These are phyloP conservation scores for Cladophialophora exuberans DNA, from an alignment of 2,329 filamentous ascomycete species.

Conservation along the genomic window DNA sequence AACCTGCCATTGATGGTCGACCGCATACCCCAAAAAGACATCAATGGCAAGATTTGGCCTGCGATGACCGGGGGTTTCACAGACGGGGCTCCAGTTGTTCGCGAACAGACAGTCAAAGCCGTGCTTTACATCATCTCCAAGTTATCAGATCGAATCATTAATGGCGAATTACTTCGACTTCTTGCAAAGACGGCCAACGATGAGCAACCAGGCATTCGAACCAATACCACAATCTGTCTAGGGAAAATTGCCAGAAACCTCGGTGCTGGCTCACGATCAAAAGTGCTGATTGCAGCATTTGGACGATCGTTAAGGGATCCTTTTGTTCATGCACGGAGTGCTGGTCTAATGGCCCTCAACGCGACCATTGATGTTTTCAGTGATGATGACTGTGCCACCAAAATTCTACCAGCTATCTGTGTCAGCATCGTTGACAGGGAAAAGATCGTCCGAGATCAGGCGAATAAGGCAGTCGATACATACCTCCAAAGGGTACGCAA, in stretches of 20 bases:
- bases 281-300: slow-evolving; percentile 92
- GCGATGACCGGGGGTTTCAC: slow-evolving; percentile 94
- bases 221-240: slow-evolving; percentile 96
- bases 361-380: slow-evolving; percentile 85
- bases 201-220: slow-evolving; percentile 94
- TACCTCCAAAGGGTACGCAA: slow-evolving; percentile 85
- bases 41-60: slow-evolving; percentile 96
- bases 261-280: slow-evolving; percentile 73
- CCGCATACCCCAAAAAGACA: slow-evolving; percentile 79
- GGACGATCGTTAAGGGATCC: slow-evolving; percentile 86
- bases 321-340: slow-evolving; percentile 91
- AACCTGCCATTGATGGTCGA: slow-evolving; percentile 91
- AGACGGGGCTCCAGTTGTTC: slow-evolving; percentile 84
- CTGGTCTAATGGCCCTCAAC: slow-evolving; percentile 79
- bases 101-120: slow-evolving; percentile 95
- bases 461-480: slow-evolving; percentile 82
- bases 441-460: slow-evolving; percentile 89
- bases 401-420: slow-evolving; percentile 81
- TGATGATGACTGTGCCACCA: slow-evolving; percentile 85
- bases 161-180: slow-evolving; percentile 87
- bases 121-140: slow-evolving; percentile 86
- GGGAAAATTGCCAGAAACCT: slow-evolving; percentile 94
- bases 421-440: slow-evolving; percentile 91
- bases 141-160: slow-evolving; percentile 87
- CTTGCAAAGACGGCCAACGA: slow-evolving; percentile 96